Conservation (phyloP, 2,329 filamentous ascomycete species). For the Bipolaris sorokiniana region DNA sequence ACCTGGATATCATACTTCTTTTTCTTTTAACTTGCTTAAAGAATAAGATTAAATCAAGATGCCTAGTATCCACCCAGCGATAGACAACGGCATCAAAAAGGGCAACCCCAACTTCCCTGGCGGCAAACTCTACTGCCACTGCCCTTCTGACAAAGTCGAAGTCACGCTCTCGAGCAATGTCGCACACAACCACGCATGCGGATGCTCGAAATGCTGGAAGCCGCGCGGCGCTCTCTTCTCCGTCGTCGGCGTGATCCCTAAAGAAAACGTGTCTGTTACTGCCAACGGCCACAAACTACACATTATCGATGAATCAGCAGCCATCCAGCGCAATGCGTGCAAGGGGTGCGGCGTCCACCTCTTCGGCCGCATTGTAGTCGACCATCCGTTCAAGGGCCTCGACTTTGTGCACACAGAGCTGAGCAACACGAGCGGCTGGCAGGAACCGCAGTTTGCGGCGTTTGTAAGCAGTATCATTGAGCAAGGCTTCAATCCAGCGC, state of each 20-base stretch:
- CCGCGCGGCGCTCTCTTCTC: conserved; percentile 68
- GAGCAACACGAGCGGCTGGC: conserved; percentile 67
- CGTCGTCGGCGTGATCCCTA: conserved; percentile 66
- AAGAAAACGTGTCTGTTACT: conserved; percentile 61
- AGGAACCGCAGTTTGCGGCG: conserved; percentile 72
- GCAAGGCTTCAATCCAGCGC: conserved; percentile 65
- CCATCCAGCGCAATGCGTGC: conserved; percentile 60
- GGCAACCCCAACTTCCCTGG: conserved; percentile 63
- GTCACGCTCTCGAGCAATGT: conserved; percentile 65
- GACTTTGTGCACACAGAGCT: conserved; percentile 72
- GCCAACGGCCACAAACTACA: conserved; percentile 64
- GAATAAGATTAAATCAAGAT: conserved; percentile 9
- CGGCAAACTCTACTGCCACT: conserved; percentile 68
- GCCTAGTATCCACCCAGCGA: conserved; percentile 63
- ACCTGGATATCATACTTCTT: neutral
- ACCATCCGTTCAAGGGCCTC: conserved; percentile 71
- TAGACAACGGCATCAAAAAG: conserved; percentile 67
- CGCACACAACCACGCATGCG: conserved; percentile 72
- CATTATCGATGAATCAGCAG: conserved; percentile 61
- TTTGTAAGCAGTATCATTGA: conserved; percentile 73
- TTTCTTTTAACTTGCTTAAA: too few relatives aligned
- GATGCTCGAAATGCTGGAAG: conserved; percentile 77
- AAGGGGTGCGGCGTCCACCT: conserved; percentile 63
- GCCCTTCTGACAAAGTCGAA: conserved; percentile 61
- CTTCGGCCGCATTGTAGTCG: conserved; percentile 68